Evolutionary conservation across 495 filamentous ascomycete genomes (phyloP), one percentile per base, ranked within the genome.

Genomic region (Lasiosphaeria hispida): DNA sequence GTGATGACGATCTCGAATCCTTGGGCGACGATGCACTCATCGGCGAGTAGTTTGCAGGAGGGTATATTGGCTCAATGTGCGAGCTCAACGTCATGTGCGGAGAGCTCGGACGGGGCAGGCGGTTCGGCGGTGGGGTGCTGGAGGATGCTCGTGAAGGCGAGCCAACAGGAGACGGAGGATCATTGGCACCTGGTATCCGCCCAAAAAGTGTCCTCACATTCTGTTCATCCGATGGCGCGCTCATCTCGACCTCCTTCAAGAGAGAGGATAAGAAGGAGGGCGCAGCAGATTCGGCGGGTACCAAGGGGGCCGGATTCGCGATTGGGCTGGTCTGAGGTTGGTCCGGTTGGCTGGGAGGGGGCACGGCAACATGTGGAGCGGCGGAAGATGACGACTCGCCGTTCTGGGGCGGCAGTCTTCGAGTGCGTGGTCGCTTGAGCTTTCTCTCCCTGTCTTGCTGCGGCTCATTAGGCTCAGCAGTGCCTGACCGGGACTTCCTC

Each of bases 241-340:
- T 85, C 62, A 83, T 84, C 70, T 95, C 90, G 0, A 97, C 91
- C 65, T 97, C 92, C 62, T 87, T 88, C 48, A 97, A 74, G 11
- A 97, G 77, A 0, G 90, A 91, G 39, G 89, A 86, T 4, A 96
- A 73, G 71, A 96, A 96, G 9, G 79, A 81, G 0, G 77, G 81
- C 5, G 23, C 23, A 8, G 70, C 83, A 77, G 55, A 83, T 47
- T 65, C 66, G 52, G 62, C 56, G n/a, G 59, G 3, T 59, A 48
- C 48, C 49, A 70, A 48, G 55, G 65, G 35, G 49, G 50, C 14
- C 36, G 63, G 60, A 1, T 42, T 60, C 52, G 61, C 43, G 23
- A 59, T 41, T 52, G 60, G 59, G 45, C 48, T 63, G 0, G 23
- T 30, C 23, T 30, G 23, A 30, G 57, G 15, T n/a, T 40, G 47